Base-by-base conservation (phyloP, 345 rosid genomes). In the Populus nigra region DNA sequence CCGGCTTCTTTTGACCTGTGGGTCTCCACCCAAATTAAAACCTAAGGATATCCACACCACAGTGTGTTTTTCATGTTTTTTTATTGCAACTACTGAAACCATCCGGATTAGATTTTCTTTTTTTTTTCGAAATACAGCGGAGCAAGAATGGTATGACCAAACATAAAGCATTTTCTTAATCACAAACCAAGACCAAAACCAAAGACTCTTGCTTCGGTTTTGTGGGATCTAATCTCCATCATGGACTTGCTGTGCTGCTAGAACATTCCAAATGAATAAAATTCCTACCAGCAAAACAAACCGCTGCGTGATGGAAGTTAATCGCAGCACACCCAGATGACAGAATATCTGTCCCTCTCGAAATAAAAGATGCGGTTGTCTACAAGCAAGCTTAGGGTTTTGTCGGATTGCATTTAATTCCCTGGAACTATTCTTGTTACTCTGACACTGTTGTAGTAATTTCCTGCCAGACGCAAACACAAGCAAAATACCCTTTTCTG, bases 401-500 rank as follows among this genome's bases (percentile, higher is more conserved):
- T 33, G 36, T 33, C 4, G 5, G 36, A 33, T 5, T 33, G 36
- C 83, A 80, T 82, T 86, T 6, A 79, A 82, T 80, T 79, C 73
- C 69, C 71, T 33, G 36, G 5, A 27, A 27, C 27, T 27, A 27
- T 27, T 27, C 27, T 27, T 27, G 27, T 27, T 27, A 27, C 27
- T 65, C 79, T 70, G 76, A 68, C 82, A 75, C 77, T 79, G 76
- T 49, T 50, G 81, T 69, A 73, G 67, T 76, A 68, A 73, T 74
- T 83, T 39, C 80, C 75, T 79, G 84, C 57, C 85, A 82, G 86
- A 25, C 77, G 73, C 80, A 15, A 78, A 88, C 89, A 82, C 85
- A 84, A 79, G 83, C 84, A 73, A 82, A 73, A 22, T 47, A 33
- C 83, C 33, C 43, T 81, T 74, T 79, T 45, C 10, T 38, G 69